Percentiles rank a stretch among this genome's conserved stretches.
Conservation (phyloP, 1,284 basidiomycete species). For the Sanguinoderma infundibulare region DNA sequence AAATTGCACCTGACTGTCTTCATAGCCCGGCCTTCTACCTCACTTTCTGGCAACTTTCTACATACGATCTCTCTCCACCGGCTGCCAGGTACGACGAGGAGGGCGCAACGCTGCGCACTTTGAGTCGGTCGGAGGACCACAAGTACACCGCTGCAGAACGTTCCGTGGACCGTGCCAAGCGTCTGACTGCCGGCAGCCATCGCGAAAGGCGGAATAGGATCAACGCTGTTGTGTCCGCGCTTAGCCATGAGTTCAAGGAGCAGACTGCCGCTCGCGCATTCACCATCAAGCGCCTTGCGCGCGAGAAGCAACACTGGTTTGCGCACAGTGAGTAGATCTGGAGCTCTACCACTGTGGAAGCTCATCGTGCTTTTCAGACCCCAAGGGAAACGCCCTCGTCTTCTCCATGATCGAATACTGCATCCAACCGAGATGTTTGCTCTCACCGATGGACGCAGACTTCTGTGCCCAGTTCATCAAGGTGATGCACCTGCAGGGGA, state of each 20-base stretch:
- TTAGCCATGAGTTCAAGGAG: slow-evolving; percentile 76
- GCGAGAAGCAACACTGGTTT: slow-evolving; percentile 93
- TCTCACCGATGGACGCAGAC: slow-evolving; percentile 96
- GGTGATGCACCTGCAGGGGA: slow-evolving; percentile 84
- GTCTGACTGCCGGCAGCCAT: slow-evolving; percentile 59
- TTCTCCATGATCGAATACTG: slow-evolving; percentile 86
- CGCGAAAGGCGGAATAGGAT: slow-evolving; percentile 65
- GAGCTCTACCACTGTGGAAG: not conserved
- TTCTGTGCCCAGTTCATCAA: slow-evolving; percentile 94
- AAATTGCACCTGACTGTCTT: not conserved
- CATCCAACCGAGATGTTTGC: slow-evolving; percentile 87
- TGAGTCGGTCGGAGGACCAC: slow-evolving; percentile 66
- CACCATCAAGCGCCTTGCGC: slow-evolving; percentile 75
- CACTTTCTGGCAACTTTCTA: slow-evolving; percentile 94
- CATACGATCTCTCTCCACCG: slow-evolving; percentile 85
- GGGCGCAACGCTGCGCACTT: slow-evolving; percentile 54
- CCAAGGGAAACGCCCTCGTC: slow-evolving; percentile 57
- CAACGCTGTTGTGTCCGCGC: slow-evolving; percentile 54
- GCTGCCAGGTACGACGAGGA: slow-evolving; percentile 73
- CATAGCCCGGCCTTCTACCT: slow-evolving; percentile 87
- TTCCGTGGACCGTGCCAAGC: slow-evolving; percentile 62
- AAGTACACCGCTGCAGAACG: slow-evolving; percentile 64
- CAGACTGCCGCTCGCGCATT: slow-evolving; percentile 74
- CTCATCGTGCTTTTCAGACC: slow-evolving; percentile 36
- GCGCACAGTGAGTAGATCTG: slow-evolving; percentile 55